phyloP scores from a whole-genome alignment of 306 rosid genomes.

The Heteromeles arbutifolia region DNA sequence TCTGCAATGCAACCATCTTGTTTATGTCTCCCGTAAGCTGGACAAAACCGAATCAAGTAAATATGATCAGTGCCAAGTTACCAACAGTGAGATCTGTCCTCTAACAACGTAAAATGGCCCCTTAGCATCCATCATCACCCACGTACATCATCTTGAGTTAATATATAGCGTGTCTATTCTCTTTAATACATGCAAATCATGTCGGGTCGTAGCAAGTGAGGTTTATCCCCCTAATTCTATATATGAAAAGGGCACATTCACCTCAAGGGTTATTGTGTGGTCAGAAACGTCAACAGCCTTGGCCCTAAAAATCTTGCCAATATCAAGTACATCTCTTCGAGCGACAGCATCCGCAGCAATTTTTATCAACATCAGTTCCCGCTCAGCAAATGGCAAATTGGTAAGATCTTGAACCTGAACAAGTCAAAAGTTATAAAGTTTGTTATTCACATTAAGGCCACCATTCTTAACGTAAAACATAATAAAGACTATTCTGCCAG shows the following conservation, averaged over 20 bases:
- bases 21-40: conserved; percentile 82
- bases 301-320: conserved; percentile 81
- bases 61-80: background rate
- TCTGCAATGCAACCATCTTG: conserved; percentile 91
- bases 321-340: conserved; percentile 76
- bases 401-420: conserved; percentile 70
- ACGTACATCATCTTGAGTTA: background rate
- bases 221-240: background rate
- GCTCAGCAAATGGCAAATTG: conserved; percentile 74
- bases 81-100: background rate
- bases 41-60: conserved; percentile 18
- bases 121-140: background rate
- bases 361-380: conserved; percentile 77
- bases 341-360: conserved; percentile 78
- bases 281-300: conserved; percentile 78
- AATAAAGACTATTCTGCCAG: background rate
- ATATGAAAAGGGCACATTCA: conserved; percentile 12
- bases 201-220: background rate
- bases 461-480: background rate
- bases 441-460: background rate
- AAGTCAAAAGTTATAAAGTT: background rate
- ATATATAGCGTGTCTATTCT: background rate
- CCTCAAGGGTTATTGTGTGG: conserved; percentile 83
- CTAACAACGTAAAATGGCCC: background rate
- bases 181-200: background rate